Evolutionary conservation across 2,329 filamentous ascomycete species (phyloP).

Genomic region (Arthrobotrys megalospora): DNA sequence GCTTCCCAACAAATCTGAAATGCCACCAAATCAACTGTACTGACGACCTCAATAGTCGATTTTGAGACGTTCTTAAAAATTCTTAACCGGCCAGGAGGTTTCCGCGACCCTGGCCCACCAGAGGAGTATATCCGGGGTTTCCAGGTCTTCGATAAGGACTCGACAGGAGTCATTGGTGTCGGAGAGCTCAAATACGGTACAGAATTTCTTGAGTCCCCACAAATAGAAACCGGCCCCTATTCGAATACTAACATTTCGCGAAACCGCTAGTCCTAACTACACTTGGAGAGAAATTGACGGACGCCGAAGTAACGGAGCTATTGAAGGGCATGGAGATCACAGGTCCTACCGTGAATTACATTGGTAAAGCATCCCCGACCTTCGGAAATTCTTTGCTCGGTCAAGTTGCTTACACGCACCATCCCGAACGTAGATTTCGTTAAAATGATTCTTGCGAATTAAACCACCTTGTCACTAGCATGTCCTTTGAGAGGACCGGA

Average conservation of each 20-base stretch:
- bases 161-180: conserved; percentile 97
- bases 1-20: background rate
- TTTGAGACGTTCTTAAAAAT: conserved; percentile 69
- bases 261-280: conserved; percentile 83
- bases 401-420: conserved; percentile 20
- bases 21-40: background rate
- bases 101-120: conserved; percentile 97
- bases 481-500: background rate
- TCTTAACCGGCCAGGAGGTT: conserved; percentile 96
- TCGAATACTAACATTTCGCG: background rate
- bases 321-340: conserved; percentile 98
- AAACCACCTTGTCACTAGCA: conserved; percentile 65
- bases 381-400: conserved; percentile 5
- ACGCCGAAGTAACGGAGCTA: conserved; percentile 98
- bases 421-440: conserved; percentile 77
- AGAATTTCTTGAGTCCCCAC: conserved; percentile 61
- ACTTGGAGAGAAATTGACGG: conserved; percentile 98
- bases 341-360: conserved; percentile 97
- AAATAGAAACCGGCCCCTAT: background rate
- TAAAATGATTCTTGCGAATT: conserved; percentile 88
- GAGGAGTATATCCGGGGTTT: conserved; percentile 99
- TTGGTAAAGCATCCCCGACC: conserved; percentile 74
- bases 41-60: conserved; percentile 34
- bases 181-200: conserved; percentile 92
- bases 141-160: conserved; percentile 99